Base-by-base conservation (phyloP, 805 yeast species). In the Myxozyma melibiosi region DNA sequence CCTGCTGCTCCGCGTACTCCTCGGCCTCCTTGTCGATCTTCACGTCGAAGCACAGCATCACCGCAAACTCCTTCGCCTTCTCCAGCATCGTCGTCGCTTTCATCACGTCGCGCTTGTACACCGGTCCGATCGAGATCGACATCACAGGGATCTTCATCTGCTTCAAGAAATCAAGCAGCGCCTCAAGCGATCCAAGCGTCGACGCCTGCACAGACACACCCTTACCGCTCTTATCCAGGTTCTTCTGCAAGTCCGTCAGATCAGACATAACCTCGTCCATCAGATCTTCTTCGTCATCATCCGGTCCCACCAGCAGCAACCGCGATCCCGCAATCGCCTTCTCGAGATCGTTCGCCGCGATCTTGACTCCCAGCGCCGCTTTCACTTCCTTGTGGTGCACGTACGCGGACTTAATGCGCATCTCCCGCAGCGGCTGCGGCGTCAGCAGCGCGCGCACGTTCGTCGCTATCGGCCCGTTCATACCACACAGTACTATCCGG, bases 181-280 rank as follows among this genome's bases (percentile, higher is more conserved):
- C 99, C 78, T 94, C 99, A 68, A 94, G 79, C 41, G 99, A 91
- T 80, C 99, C 99, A 70, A 94, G 82, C 20, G 99, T 94, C 4
- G 97, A 90, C 1, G 99, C 97, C 78, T 94, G 99, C 45, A 94
- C 99, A 67, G 90, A 89, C 54, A 94, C 99, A 83, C 99, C 99
- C 71, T 83, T 84, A 69, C 99, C 99, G 45, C 91, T 81, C 64
- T 88, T 84, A 74, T 95, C 99, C 62, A 94, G 97, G 61, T 96
- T 87, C 73, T 91, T 97, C 67, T 94, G 80, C 66, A 94, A 78
- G 42, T 96, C 96, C 41, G 97, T 90, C 72, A 94, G 80, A 73
- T 94, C 99, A 69, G 92, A 97, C 99, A 94, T 95, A 56, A 94
- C 97, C 57, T 92, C 97, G 72, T 94, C 98, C 95, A 88, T 86